phyloP scores from a whole-genome alignment of 192 early-diverging fungal genomes.

The Fimicolochytrium jonesii region DNA sequence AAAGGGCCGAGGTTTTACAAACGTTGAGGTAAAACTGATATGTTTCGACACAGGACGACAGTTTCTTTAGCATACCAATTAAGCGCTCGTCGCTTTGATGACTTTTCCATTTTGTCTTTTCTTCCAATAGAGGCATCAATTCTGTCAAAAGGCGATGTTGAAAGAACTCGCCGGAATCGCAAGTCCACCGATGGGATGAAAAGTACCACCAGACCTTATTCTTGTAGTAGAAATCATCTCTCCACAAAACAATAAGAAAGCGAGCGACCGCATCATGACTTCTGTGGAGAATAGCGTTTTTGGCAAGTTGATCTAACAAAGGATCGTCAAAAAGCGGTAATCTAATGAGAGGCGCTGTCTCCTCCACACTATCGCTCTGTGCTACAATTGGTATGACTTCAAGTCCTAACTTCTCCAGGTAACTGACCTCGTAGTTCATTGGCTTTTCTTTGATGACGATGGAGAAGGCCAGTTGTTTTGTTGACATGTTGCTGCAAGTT shows the following conservation, averaged over 20 bases:
- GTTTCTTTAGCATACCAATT: not conserved
- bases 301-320: not conserved
- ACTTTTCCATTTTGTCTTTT: not conserved
- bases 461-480: not conserved
- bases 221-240: not conserved
- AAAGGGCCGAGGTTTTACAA: not conserved
- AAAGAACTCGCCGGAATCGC: not conserved
- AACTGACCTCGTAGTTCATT: no score
- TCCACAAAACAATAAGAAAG: not conserved
- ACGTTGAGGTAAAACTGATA: not conserved
- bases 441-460: not conserved
- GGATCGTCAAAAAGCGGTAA: not conserved
- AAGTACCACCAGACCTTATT: constrained; percentile 1
- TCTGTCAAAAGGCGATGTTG: not conserved
- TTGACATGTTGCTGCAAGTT: not conserved
- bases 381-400: not conserved
- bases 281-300: no score
- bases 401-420: not conserved
- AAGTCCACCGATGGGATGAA: not conserved
- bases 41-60: no score
- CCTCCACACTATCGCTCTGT: not conserved
- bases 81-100: not conserved
- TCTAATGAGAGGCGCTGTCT: not conserved
- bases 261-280: not conserved
- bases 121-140: not conserved